These are phyloP conservation scores for Amaranthus hypochondriacus DNA, from an alignment of 148 eudicot genomes.

Conservation along the genomic window DNA sequence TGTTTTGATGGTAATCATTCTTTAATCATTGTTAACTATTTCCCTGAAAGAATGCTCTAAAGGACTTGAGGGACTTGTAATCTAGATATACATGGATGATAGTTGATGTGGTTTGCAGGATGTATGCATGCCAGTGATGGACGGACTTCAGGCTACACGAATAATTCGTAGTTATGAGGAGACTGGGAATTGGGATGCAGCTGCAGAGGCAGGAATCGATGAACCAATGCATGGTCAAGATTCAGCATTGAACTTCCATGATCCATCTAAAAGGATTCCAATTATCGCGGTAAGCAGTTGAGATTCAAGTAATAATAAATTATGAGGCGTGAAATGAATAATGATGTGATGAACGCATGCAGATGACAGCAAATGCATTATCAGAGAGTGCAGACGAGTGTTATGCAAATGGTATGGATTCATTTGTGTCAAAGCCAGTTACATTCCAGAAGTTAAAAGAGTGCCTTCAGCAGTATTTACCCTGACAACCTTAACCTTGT, in stretches of 20 bases:
- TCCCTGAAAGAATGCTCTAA: too few relatives aligned
- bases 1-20: constrained; percentile 66
- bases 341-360: constrained; percentile 41
- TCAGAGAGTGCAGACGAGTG: constrained; percentile 94
- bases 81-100: neutral
- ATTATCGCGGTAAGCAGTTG: constrained; percentile 65
- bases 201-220: constrained; percentile 70
- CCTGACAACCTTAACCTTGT: constrained; percentile 25
- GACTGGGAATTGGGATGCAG: constrained; percentile 85
- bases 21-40: too few relatives aligned
- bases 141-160: constrained; percentile 91
- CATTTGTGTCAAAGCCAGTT: constrained; percentile 86
- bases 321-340: neutral
- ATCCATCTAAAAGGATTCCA: constrained; percentile 46
- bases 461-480: constrained; percentile 60
- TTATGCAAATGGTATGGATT: constrained; percentile 87
- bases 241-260: constrained; percentile 26
- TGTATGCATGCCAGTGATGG: constrained; percentile 96
- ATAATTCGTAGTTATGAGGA: constrained; percentile 79
- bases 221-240: constrained; percentile 19
- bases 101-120: constrained; percentile 43
- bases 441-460: constrained; percentile 75
- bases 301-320: neutral
- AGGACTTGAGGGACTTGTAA: neutral
- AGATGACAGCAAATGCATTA: constrained; percentile 95